A percentile compares a stretch with the other conserved stretches of the same genome.
Conservation (phyloP, 2,329 filamentous ascomycete species). For the Fusarium falciforme region DNA sequence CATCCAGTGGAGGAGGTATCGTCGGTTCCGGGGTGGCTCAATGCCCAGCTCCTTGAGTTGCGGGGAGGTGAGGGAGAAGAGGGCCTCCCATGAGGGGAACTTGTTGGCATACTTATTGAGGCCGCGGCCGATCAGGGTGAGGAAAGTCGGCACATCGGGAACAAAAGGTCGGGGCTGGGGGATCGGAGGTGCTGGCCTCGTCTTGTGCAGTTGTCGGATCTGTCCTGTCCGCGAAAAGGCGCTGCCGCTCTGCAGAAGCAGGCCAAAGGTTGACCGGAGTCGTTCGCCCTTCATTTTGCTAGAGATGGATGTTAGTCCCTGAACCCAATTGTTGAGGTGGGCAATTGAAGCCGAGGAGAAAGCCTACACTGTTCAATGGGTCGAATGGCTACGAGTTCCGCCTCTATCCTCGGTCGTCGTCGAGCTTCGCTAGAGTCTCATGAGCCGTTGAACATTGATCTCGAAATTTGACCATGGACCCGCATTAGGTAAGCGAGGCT, state of each 20-base stretch:
- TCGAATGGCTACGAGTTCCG: conserved; percentile 33
- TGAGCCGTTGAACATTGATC: conserved; percentile 30
- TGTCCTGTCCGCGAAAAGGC: conserved; percentile 49
- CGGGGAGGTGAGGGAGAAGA: conserved; percentile 83
- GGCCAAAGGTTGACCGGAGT: conserved; percentile 48
- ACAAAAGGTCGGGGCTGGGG: conserved; percentile 86
- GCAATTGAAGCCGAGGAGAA: neutral
- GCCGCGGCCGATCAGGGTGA: conserved; percentile 89
- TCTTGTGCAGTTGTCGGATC: conserved; percentile 58
- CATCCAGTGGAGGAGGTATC: conserved; percentile 89
- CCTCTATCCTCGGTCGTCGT: conserved; percentile 35
- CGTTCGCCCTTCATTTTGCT: conserved; percentile 49
- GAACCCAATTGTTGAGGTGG: accelerated
- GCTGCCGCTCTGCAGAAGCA: conserved; percentile 47
- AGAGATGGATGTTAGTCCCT: conserved; percentile 12
- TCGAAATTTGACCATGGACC: conserved; percentile 46
- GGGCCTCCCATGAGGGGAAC: conserved; percentile 88
- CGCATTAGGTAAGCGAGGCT: conserved; percentile 50
- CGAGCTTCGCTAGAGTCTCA: conserved; percentile 26
- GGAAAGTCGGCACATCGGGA: conserved; percentile 86
- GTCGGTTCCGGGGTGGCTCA: conserved; percentile 83
- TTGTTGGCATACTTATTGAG: conserved; percentile 86
- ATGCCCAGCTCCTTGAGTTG: conserved; percentile 87
- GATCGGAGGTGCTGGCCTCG: conserved; percentile 53
- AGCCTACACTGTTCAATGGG: conserved; percentile 37